Base-by-base conservation (phyloP, 306 rosid species). In the Prunus padus region DNA sequence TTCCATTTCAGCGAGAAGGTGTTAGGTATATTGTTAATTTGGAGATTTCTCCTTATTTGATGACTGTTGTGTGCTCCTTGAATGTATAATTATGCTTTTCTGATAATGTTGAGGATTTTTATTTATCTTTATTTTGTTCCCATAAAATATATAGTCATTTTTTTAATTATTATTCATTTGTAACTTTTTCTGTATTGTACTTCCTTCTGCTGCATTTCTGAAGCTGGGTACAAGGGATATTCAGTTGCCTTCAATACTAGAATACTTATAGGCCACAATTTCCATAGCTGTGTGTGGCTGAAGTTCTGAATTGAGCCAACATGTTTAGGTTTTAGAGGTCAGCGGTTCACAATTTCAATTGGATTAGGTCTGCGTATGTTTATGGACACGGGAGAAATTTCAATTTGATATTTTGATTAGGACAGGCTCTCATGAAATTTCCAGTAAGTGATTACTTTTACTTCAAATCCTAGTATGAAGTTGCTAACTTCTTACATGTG, bases 1-100 rank as follows among this genome's bases (percentile, higher is more conserved):
- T 95, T 89, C 87, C 89, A 51, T 92, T 95, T 83, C 98, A 95
- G 85, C 86, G 97, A 80, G 97, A 95, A 31, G 98, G 98, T 76
- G 89, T 95, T 74, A 88, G 96, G 98, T 94, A 93, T 80, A 75
- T 54, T 28, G 46, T 78, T 61, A 76, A 66, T 75, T 30, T 65
- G 20, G 54, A 70, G 76, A 66, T 71, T 56, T 65, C 61, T 14
- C 62, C 63, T 16, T 59, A 55, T 11, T 30, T 49, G 52, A 22
- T 64, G 59, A 47, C 40, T 65, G 59, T 80, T 79, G 45, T 42
- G 68, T 31, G 10, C 23, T 18, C 25, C 77, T 66, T 63, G 80
- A 57, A 71, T 67, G 10, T 18, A 16, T 15, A 14, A 14, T 62
- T 84, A 62, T 65, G 26, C 26, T 84, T 40, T 73, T 67, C 42